Evolutionary conservation across 805 yeast genomes (phyloP), one percentile per base, ranked within the genome.

Genomic region (Candida railenensis): DNA sequence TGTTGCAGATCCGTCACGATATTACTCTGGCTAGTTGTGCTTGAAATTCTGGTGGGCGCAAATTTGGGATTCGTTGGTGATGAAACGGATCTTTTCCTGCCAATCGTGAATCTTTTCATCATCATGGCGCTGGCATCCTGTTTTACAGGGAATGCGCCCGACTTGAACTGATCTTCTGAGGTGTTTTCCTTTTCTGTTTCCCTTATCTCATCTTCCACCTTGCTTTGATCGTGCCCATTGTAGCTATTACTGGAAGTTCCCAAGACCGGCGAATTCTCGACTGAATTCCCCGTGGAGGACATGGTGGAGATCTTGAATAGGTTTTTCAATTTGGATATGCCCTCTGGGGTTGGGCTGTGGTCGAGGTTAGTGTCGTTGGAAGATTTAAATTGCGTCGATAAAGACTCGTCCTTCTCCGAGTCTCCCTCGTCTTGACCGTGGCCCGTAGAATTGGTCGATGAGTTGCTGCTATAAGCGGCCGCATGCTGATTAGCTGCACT

Each of bases 321-420:
- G 37, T 54, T 60, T 46, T 62, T 62, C 32, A 67, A 53, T 46
- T 60, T 66, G 22, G 54, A 52, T 48, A 65, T 53, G 30, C 66
- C 51, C 16, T 36, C 39, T n/a, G 59, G 55, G 36, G 36, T 15
- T 7, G 36, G 15, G 36, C 16, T 42, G 18, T 20, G 45, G 28
- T 36, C 39, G 33, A 46, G 47, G 41, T 36, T 41, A 42, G 45
- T 36, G 40, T 48, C 39, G 40, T 9, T 4, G 40, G 30, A 25
- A 7, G 30, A 25, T 11, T 25, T 25, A 25, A 7, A 25, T 25
- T 25, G 30, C 30, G 30, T 25, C 30, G 30, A 25, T 25, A 25
- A 11, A 25, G 30, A 25, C 11, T 25, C 11, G 9, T 25, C 11
- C 9, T 7, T 5, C 30, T 11, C 30, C 9, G 11, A 11, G 11